Conservation (phyloP, 495 filamentous ascomycete species). For the Tetracladium marchalianum region DNA sequence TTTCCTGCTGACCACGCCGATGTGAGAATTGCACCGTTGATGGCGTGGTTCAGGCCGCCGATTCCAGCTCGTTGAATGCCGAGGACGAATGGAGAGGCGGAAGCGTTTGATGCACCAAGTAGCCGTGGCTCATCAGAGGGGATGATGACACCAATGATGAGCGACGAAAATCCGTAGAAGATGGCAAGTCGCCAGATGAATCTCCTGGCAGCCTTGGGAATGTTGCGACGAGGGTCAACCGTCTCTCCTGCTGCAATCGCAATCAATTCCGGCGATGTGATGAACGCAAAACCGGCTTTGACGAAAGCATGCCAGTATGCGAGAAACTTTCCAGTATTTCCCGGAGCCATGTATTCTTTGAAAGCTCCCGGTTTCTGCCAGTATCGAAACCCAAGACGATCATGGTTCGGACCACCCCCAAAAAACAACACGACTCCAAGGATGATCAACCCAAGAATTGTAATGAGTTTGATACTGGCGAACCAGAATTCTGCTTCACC, state of each 20-base stretch:
- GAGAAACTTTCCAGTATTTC: slow-evolving; percentile 32
- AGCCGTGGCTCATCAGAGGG: slow-evolving; percentile 43
- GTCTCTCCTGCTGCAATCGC: slow-evolving; percentile 65
- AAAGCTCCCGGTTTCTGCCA: slow-evolving; percentile 64
- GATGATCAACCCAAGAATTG: slow-evolving; percentile 42
- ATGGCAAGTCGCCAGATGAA: slow-evolving; percentile 59
- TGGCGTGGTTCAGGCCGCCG: slow-evolving; percentile 44
- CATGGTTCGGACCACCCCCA: slow-evolving; percentile 43
- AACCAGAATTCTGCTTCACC: slow-evolving; percentile 49
- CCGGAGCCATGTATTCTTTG: slow-evolving; percentile 47
- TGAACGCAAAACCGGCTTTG: slow-evolving; percentile 44
- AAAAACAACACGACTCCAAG: slow-evolving; percentile 41
- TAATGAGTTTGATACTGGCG: slow-evolving; percentile 45
- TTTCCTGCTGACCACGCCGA: slow-evolving; percentile 66
- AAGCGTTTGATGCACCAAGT: slow-evolving; percentile 36
- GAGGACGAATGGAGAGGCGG: slow-evolving; percentile 60
- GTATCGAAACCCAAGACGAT: slow-evolving; percentile 46
- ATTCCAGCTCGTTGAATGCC: slow-evolving; percentile 55
- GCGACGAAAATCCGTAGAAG: slow-evolving; percentile 56
- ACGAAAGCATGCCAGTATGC: slow-evolving; percentile 23
- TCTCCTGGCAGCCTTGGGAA: slow-evolving; percentile 54
- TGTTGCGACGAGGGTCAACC: slow-evolving; percentile 54
- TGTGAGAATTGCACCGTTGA: slow-evolving; percentile 57
- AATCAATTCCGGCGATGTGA: slow-evolving; percentile 66
- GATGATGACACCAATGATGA: slow-evolving; percentile 59